Base-by-base conservation (phyloP, 805 yeast species). In the Torulaspora quercuum region DNA sequence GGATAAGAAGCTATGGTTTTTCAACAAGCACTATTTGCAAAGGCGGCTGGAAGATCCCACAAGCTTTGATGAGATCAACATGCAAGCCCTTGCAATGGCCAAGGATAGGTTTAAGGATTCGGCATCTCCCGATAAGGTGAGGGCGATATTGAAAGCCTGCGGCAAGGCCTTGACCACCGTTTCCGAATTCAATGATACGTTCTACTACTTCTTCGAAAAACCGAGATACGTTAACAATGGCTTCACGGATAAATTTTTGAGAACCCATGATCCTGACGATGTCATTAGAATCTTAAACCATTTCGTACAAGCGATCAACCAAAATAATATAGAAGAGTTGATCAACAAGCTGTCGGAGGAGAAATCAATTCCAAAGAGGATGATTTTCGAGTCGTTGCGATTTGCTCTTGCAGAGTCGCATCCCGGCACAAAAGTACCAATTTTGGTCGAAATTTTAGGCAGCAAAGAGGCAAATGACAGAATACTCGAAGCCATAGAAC, bases 11-110 rank as follows among this genome's bases (percentile, higher is more conserved):
- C 69, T 92, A 36, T 67, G 69, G 47, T 84, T 65, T 56, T 84
- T 92, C 64, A 89, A 92, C 61, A 85, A 83, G 51, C 72, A 70
- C 41, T 86, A 83, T 54, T 61, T 88, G 25, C 60, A 61, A 4
- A 45, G 57, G 25, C 66, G 68, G 35, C 52, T 85, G 10, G 49
- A 55, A 1, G 62, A 71, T 23, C 63, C 68, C 0, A 49, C 31
- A 1, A 40, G 44, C 16, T 59, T 75, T 6, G 48, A 59, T 1
- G 52, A 62, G 4, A 52, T 75, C 5, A 62, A 73, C 1, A 53
- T 64, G 0, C 55, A 64, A 20, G 50, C 64, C 1, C 25, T 43
- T 5, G 45, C 52, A 1, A 9, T 52, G 1, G 39, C 64, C 7
- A 34, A 40, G 3, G 39, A 33, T 0, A 42, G 36, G 11, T 44